Evolutionary conservation across 345 rosid species (phyloP), one percentile per base, ranked within the genome.

Genomic region (Rhizophora mangle): DNA sequence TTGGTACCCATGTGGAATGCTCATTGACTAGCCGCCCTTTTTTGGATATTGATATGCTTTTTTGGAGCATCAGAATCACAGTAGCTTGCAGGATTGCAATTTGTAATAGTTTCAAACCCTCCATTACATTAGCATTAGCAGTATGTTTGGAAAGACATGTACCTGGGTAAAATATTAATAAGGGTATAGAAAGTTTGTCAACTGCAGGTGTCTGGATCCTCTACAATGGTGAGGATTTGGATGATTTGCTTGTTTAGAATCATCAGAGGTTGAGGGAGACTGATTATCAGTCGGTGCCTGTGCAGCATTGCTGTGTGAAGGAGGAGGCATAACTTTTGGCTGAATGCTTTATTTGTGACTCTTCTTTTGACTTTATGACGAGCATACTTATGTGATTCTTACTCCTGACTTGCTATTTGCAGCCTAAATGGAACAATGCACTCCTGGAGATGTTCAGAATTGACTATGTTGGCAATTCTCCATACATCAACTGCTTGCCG

Each of bases 381-480:
- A 26, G 31, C 29, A 6, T 19, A 20, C 2, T 9, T 13, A 29
- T 52, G 34, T 39, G 34, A 32, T 43, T 63, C 67, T 73, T 63
- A 64, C n/a, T 22, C 37, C 39, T 67, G 57, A 51, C 64, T 64
- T 66, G 15, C 60, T 18, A 27, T 65, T 10, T 73, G 68, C 86
- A 95, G 99, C 94, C 88, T 4, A 89, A 85, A 71, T 90, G 96
- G 98, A 95, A 95, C 74, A 81, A 90, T 57, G 94, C 96, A 19
- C 81, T 95, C 43, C 75, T 86, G 22, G 96, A 88, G 81, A 87
- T 88, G 90, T 90, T 95, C 74, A 83, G 92, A 72, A 87, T 92
- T 20, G 82, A 92, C 71, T 95, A 90, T 72, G 56, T 92, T 15
- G 99, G 99, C 22, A 76, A 78, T 59, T 84, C 88, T 3, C 94